Base-by-base conservation (phyloP, 2,329 filamentous ascomycete species). In the Fusarium scirpi region DNA sequence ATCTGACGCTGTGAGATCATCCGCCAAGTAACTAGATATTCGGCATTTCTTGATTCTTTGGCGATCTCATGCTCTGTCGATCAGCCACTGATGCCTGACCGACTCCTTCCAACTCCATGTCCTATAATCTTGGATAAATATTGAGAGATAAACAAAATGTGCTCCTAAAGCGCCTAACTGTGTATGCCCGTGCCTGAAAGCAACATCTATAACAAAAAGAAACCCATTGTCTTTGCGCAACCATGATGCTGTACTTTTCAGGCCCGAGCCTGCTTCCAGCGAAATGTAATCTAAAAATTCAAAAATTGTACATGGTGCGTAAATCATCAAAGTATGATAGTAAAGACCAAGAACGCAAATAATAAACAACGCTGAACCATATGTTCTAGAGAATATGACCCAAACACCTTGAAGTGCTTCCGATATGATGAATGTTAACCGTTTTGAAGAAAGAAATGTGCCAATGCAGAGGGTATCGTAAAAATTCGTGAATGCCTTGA, bases 321-420 rank as follows among this genome's bases (percentile, higher is more conserved):
- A 32, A 62, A 57, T 65, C 62, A 65, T 67, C 55, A 68, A 38
- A 64, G 9, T 67, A 72, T 64, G 48, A 55, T 38, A 58, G 46
- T 49, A 25, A 47, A 58, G 49, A 58, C 56, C 58, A 34, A 34
- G 20, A 32, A 8, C 3, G 9, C 15, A 9, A 56, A 40, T 29
- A 53, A 53, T 52, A 51, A 59, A 56, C 18, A 61, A 51, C 30
- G 41, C 27, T 48, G 43, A 54, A 47, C 44, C 66, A 32, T 57
- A 44, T 57, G 43, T 60, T 67, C 27, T 61, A 56, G 44, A 49
- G 32, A 51, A 29, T 34, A 15, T 47, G 40, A 56, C 58, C 58
- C 18, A 3, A 73, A 71, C 72, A 74, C 72, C 70, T 72, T 41
- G 24, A 58, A 74, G 72, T 67, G 70, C 63, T 54, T 49, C 58